Conservation (phyloP, 805 yeast species). For the Kuraishia piskuri region DNA sequence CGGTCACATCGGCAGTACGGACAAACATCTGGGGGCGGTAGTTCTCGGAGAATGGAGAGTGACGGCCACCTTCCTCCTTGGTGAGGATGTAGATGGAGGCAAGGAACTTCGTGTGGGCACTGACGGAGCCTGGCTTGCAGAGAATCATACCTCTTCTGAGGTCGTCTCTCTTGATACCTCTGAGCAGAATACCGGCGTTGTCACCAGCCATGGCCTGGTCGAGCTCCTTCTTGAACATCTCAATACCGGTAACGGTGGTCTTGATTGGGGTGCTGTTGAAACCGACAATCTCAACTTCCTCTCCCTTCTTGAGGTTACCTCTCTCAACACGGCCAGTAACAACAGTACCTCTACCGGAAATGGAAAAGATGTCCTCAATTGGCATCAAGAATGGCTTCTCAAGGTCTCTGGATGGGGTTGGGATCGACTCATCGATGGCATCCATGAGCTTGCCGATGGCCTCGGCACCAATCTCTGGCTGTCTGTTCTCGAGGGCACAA, state of each 20-base stretch:
- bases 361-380: conserved; percentile 94
- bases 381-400: conserved; percentile 97
- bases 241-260: conserved; percentile 96
- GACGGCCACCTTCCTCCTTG: conserved; percentile 99
- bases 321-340: conserved; percentile 99
- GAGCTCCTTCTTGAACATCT: conserved; percentile 98
- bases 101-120: conserved; percentile 88
- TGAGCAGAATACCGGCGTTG: conserved; percentile 93
- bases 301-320: conserved; percentile 96
- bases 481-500: conserved; percentile 83
- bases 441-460: conserved; percentile 77
- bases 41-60: conserved; percentile 92
- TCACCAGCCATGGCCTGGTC: conserved; percentile 99
- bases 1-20: conserved; percentile 95
- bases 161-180: conserved; percentile 98
- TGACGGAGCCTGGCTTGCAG: conserved; percentile 85
- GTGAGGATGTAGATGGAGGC: conserved; percentile 89
- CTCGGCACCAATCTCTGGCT: conserved; percentile 87
- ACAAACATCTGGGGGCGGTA: conserved; percentile 97
- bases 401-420: conserved; percentile 93
- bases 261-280: conserved; percentile 77
- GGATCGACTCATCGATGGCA: conserved; percentile 90
- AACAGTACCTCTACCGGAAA: conserved; percentile 99
- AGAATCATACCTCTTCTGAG: conserved; percentile 95
- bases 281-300: conserved; percentile 96